These are phyloP conservation scores for Phytophthora hibernalis DNA, from an alignment of 352 stramenopile species.

Conservation along the genomic window DNA sequence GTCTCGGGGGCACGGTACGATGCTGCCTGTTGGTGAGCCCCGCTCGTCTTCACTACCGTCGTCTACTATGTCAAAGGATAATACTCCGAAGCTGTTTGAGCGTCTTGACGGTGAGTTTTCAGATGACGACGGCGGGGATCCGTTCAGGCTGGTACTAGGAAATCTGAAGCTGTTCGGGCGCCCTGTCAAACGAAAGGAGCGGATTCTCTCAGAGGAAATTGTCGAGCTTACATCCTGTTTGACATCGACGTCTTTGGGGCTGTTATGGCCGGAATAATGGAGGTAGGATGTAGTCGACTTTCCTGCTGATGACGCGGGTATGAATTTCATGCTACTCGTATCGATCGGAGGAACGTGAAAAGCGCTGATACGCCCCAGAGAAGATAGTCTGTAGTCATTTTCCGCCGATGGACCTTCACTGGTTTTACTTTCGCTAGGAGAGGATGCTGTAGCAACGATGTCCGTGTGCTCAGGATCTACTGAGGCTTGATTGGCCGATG, in stretches of 20 bases:
- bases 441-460: background rate
- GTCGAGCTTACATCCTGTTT: background rate
- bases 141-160: constrained; percentile 3
- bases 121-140: constrained; percentile 16
- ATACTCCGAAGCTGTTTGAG: constrained; percentile 12
- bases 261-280: background rate
- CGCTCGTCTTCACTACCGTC: constrained; percentile 11
- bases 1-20: constrained; percentile 10
- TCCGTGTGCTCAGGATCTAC: background rate
- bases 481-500: background rate
- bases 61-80: constrained; percentile 11
- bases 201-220: constrained; percentile 3
- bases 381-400: background rate
- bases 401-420: background rate
- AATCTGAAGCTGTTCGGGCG: constrained; percentile 22
- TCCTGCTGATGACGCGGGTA: constrained; percentile 1
- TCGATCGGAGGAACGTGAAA: constrained; percentile 28
- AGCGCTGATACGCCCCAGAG: constrained; percentile 2
- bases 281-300: background rate
- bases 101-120: constrained; percentile 27
- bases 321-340: constrained; percentile 6
- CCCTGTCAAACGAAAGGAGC: constrained; percentile 14
- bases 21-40: constrained; percentile 1
- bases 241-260: background rate
- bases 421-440: background rate